A percentile compares a stretch with the other conserved stretches of the same genome.
These are phyloP conservation scores for Harringtonia aguacate DNA, from an alignment of 2,329 filamentous ascomycete species.

Conservation along the genomic window DNA sequence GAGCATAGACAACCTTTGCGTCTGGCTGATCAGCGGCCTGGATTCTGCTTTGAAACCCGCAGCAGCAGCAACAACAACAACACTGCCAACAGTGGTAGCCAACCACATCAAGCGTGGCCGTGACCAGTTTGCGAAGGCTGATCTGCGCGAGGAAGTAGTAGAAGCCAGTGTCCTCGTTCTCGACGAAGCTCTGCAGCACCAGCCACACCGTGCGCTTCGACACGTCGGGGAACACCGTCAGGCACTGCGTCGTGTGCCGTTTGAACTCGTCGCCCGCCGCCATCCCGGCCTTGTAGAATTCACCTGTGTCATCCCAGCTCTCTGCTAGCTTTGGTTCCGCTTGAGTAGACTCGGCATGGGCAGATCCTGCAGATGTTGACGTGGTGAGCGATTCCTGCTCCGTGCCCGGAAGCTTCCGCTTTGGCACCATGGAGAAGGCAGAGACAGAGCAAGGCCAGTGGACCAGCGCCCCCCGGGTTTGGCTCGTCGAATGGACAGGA, in stretches of 20 bases:
- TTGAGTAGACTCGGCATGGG: slow-evolving; percentile 6
- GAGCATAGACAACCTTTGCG: slow-evolving; percentile 7
- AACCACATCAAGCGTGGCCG: slow-evolving; percentile 6
- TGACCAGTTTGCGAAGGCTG: slow-evolving; percentile 10
- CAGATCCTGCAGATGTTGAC: not conserved
- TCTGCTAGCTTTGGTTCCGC: no score
- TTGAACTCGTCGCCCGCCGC: slow-evolving; percentile 7
- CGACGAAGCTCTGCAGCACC: slow-evolving; percentile 7
- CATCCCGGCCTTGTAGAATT: slow-evolving; percentile 10
- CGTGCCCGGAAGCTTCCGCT: slow-evolving; percentile 3
- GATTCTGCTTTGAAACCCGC: no score
- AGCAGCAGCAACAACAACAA: not conserved
- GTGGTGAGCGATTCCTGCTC: not conserved
- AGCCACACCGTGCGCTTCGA: slow-evolving; percentile 5
- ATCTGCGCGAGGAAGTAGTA: slow-evolving; percentile 11
- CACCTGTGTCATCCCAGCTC: slow-evolving; percentile 10
- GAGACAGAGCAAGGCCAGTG: not conserved
- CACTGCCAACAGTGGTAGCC: slow-evolving; percentile 9
- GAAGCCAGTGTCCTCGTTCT: slow-evolving; percentile 10
- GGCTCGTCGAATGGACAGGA: no score
- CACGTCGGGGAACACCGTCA: slow-evolving; percentile 5
- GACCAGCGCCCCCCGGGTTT: no score
- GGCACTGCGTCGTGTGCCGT: slow-evolving; percentile 1
- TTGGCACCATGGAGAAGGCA: not conserved
- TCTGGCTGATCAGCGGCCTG: not conserved